These are phyloP conservation scores for Trichoderma koningii DNA, from an alignment of 2,329 filamentous ascomycete genomes.

Conservation along the genomic window DNA sequence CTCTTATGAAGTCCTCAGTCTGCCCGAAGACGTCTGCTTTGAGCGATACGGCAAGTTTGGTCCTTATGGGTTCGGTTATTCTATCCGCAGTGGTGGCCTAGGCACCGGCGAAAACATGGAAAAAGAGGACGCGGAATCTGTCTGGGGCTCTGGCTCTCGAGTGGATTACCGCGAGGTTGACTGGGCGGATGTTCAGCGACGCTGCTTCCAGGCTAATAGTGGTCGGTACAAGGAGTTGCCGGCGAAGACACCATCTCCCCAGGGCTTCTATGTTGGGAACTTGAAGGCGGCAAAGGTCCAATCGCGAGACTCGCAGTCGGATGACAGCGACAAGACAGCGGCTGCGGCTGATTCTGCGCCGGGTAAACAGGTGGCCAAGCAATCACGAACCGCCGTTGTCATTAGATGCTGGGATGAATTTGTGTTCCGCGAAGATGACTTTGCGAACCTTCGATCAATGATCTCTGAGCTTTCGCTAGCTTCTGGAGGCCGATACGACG, in stretches of 20 bases:
- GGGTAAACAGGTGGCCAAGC: conserved; percentile 29
- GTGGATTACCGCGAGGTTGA: conserved; percentile 77
- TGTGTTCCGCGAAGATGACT: conserved; percentile 74
- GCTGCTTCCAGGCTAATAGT: conserved; percentile 71
- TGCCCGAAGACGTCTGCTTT: conserved; percentile 87
- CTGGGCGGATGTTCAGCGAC: conserved; percentile 77
- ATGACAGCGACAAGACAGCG: neutral
- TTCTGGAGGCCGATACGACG: conserved; percentile 82
- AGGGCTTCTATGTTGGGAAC: conserved; percentile 53
- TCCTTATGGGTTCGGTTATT: conserved; percentile 89
- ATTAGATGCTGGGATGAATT: conserved; percentile 83
- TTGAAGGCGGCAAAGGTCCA: neutral
- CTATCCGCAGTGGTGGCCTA: conserved; percentile 72
- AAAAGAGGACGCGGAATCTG: conserved; percentile 72
- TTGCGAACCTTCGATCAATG: conserved; percentile 79
- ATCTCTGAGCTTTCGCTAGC: conserved; percentile 79
- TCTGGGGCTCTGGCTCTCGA: conserved; percentile 71
- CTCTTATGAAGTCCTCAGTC: conserved; percentile 77
- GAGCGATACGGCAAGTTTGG: conserved; percentile 87
- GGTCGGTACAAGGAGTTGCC: conserved; percentile 64
- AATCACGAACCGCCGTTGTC: conserved; percentile 68
- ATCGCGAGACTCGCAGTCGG: neutral
- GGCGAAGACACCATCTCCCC: conserved; percentile 44
- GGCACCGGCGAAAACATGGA: conserved; percentile 87
- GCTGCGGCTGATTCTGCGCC: neutral